A percentile compares a stretch with the other conserved stretches of the same genome.
Conservation (phyloP, 768 basidiomycete species). For the Exsudoporus frostii region DNA sequence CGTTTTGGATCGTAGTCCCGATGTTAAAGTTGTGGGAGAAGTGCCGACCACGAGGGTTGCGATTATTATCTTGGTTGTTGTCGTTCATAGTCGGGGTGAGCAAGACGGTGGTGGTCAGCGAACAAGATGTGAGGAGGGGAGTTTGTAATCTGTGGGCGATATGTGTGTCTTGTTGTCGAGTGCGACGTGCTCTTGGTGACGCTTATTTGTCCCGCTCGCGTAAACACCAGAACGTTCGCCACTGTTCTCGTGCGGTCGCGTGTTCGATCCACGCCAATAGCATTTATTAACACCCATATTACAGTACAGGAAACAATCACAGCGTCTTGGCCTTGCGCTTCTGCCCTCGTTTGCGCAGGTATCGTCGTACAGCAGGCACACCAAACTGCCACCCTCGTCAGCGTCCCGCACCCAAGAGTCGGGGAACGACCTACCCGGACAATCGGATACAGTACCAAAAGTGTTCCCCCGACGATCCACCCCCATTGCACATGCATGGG, state of each 20-base stretch:
- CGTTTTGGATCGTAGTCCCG: conserved; percentile 28
- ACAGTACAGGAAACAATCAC: conserved; percentile 13
- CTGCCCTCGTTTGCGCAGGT: conserved; percentile 38
- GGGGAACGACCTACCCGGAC: conserved; percentile 48
- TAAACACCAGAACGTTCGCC: conserved; percentile 34
- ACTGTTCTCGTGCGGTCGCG: not conserved
- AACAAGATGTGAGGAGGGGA: conserved; percentile 10
- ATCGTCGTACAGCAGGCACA: conserved; percentile 53
- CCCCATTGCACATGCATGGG: conserved; percentile 62
- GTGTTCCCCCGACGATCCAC: conserved; percentile 56
- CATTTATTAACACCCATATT: not conserved
- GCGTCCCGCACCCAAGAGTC: not conserved
- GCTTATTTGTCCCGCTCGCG: conserved; percentile 22
- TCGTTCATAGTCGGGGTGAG: conserved; percentile 14
- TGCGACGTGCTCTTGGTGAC: conserved; percentile 8
- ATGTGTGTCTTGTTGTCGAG: not conserved
- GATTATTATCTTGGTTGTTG: conserved; percentile 11
- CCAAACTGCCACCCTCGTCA: conserved; percentile 52
- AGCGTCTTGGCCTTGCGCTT: conserved; percentile 31
- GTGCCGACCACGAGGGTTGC: conserved; percentile 1
- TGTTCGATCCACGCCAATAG: conserved; percentile 13
- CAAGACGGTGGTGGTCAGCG: conserved; percentile 17
- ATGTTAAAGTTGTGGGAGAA: conserved; percentile 22
- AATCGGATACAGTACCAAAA: conserved; percentile 67
- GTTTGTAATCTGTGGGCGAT: conserved; percentile 6